Conservation (phyloP, 305 asterid species). For the Solanum aculeatissimum region DNA sequence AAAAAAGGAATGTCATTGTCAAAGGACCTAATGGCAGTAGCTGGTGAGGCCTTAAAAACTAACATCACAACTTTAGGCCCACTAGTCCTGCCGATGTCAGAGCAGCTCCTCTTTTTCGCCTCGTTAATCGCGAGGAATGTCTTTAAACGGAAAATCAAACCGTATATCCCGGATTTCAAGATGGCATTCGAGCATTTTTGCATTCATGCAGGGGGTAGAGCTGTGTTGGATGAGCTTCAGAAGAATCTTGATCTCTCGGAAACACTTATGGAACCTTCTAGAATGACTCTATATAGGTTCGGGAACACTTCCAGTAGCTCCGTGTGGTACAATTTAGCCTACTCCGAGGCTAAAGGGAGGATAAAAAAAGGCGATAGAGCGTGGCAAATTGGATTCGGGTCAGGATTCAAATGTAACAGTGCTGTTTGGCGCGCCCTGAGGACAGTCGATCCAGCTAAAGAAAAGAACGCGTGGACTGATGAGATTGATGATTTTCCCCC, state of each 20-base stretch:
- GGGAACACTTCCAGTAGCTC: background rate
- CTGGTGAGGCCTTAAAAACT: background rate
- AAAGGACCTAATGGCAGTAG: background rate
- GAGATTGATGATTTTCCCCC: background rate
- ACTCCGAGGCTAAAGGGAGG: background rate
- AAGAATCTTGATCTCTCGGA: background rate
- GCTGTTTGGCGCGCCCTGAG: background rate
- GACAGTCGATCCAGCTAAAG: background rate
- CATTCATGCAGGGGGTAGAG: background rate
- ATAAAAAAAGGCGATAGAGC: background rate
- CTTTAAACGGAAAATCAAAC: background rate
- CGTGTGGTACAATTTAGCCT: background rate
- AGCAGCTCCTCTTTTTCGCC: background rate
- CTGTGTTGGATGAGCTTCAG: background rate
- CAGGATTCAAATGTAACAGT: background rate
- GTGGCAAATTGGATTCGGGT: background rate
- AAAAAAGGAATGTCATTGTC: background rate
- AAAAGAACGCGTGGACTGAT: background rate
- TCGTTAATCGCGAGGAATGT: background rate
- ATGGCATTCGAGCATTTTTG: slow-evolving; percentile 1
- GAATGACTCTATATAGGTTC: background rate
- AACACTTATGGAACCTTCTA: background rate
- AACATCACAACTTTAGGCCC: background rate
- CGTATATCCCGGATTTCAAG: background rate
- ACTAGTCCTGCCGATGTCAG: background rate